Base-by-base conservation (phyloP, 129 eudicot species). In the Escallonia herrerae region DNA sequence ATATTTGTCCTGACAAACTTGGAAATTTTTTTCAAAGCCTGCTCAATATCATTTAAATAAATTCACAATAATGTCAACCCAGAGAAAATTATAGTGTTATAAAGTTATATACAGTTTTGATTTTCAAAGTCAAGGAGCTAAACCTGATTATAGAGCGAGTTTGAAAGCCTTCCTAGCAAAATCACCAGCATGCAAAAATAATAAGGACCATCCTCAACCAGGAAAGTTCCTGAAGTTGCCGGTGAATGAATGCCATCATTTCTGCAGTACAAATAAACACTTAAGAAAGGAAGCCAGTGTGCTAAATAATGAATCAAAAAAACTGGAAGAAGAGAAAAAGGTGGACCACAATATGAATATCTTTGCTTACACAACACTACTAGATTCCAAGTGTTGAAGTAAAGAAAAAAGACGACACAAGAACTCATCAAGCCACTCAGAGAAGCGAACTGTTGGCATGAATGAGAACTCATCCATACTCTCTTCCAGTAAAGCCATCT, bases 391-490 rank as follows among this genome's bases (percentile, higher is more conserved):
- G 78, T 94, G 90, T 77, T 79, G 91, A 60, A 94, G 86, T 72
- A 94, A 74, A 14, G 97, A 80, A 76, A 94, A 94, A 41, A 94
- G 79, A 47, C 99, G 96, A 60, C 87, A 77, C 51, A 94, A 70
- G 78, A 94, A 94, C 72, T 94, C 99, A 74, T 94, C 99, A 58
- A 94, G 97, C 99, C 99, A 94, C 61, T 94, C 99, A 6, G 99
- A 86, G 69, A 94, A 89, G 80, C 66, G 74, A 57, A 86, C 77
- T 55, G 84, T 79, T 43, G 91, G 72, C 78, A 88, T 63, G 70
- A 79, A 66, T 49, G 87, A 76, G 63, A 76, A 69, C 50, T 72
- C 81, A 63, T 79, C 86, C 12, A 69, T 69, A 79, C 77, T 80
- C 70, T 94, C 99, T 74, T 89, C 99, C 86, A 89, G 65, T 3